These are phyloP conservation scores for Penicillium concentricum DNA, from an alignment of 2,329 filamentous ascomycete genomes.

Conservation along the genomic window DNA sequence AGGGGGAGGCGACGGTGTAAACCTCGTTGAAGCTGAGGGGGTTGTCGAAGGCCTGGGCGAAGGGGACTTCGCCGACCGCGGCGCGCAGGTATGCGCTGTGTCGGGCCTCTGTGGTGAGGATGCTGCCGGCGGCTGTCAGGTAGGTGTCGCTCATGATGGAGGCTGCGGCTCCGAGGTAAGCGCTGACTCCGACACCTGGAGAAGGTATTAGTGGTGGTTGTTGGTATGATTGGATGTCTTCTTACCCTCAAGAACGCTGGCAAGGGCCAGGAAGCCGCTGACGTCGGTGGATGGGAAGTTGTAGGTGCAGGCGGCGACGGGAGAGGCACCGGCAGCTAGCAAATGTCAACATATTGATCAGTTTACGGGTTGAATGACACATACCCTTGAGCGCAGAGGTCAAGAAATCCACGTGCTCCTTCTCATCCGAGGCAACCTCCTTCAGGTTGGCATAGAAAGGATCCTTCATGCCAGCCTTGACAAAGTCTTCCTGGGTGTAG, in stretches of 20 bases:
- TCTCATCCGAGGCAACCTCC: conserved; percentile 58
- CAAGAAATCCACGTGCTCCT: conserved; percentile 59
- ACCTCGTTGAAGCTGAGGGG: conserved; percentile 60
- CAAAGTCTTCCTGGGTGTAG: conserved; percentile 56
- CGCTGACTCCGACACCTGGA: conserved; percentile 53
- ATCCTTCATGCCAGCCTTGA: conserved; percentile 50
- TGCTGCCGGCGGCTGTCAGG: conserved; percentile 60
- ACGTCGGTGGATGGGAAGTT: conserved; percentile 52
- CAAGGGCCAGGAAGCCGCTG: conserved; percentile 52
- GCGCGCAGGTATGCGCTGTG: conserved; percentile 63
- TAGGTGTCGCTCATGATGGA: conserved; percentile 58
- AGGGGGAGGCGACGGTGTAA: conserved; percentile 63
- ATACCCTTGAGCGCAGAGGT: conserved; percentile 40
- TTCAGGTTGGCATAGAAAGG: conserved; percentile 59
- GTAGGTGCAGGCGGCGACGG: conserved; percentile 58
- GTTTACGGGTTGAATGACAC: not conserved
- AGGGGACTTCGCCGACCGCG: conserved; percentile 51
- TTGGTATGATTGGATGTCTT: not conserved
- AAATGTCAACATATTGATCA: not conserved
- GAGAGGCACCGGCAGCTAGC: conserved; percentile 47
- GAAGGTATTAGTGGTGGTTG: not conserved
- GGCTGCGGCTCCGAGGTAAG: conserved; percentile 63
- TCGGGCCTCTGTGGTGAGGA: conserved; percentile 64
- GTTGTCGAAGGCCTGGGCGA: conserved; percentile 60
- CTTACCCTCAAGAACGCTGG: conserved; percentile 54